A percentile compares a stretch with the other conserved stretches of the same genome.
Evolutionary conservation across 2,329 filamentous ascomycete species (phyloP).

Genomic region (Trichophyton schoenleinii): DNA sequence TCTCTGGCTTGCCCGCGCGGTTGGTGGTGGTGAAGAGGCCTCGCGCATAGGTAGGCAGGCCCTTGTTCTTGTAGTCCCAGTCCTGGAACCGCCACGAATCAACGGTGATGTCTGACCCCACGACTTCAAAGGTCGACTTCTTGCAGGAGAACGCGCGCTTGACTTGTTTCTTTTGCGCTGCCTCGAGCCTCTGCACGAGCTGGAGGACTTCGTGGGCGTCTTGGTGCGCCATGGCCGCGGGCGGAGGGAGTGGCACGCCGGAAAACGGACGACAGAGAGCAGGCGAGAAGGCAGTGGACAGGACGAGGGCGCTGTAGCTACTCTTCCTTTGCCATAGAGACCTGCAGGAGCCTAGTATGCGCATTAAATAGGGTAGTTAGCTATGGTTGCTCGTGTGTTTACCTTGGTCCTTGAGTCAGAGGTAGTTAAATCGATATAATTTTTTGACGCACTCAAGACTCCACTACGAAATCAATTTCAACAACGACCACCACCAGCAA

Average conservation of each 20-base stretch:
- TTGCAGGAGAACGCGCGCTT: conserved; percentile 59
- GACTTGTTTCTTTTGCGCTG: conserved; percentile 39
- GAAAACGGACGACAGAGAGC: background rate
- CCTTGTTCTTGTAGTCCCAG: conserved; percentile 82
- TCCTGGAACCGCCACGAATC: conserved; percentile 91
- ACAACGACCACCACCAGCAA: too few relatives aligned
- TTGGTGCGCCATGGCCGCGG: conserved; percentile 48
- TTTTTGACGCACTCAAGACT: too few relatives aligned
- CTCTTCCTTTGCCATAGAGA: background rate
- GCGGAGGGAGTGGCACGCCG: background rate
- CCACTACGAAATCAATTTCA: too few relatives aligned
- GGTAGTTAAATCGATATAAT: background rate
- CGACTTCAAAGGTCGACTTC: conserved; percentile 64
- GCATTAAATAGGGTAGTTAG: background rate
- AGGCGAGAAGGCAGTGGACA: background rate
- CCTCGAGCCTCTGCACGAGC: conserved; percentile 54
- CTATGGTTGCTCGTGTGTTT: background rate
- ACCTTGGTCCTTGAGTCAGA: background rate
- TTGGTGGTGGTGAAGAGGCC: conserved; percentile 81
- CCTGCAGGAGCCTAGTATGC: background rate
- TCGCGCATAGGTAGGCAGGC: conserved; percentile 82
- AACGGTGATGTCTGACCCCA: conserved; percentile 54
- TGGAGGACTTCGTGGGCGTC: conserved; percentile 53
- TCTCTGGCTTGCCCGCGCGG: conserved; percentile 55
- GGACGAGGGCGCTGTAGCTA: background rate